Evolutionary conservation across 31 red algal genomes (phyloP).

Genomic region (Asparagopsis taxiformis): DNA sequence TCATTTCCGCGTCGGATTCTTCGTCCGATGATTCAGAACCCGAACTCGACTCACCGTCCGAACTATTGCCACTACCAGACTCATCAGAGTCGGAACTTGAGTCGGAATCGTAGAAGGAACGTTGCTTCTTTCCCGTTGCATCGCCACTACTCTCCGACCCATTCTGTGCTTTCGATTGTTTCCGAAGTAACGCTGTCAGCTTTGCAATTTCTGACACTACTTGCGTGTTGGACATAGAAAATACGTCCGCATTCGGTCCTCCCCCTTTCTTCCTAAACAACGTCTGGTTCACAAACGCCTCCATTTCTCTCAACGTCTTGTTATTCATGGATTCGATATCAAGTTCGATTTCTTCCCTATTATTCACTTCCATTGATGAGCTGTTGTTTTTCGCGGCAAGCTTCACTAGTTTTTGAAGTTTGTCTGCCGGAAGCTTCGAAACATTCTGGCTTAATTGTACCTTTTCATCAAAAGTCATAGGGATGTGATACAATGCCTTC

Average conservation of each 20-base stretch:
- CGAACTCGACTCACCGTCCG: slow-evolving; percentile 23
- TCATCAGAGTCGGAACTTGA: slow-evolving; percentile 63
- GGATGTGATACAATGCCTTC: slow-evolving; percentile 58
- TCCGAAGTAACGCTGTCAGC: slow-evolving; percentile 14
- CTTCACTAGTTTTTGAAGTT: slow-evolving; percentile 74
- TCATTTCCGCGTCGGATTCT: slow-evolving; percentile 39
- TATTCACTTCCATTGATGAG: slow-evolving; percentile 67
- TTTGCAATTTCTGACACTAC: slow-evolving; percentile 50
- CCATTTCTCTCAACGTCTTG: slow-evolving; percentile 81
- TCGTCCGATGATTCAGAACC: slow-evolving; percentile 40
- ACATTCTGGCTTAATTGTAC: slow-evolving; percentile 63
- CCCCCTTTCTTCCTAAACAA: slow-evolving; percentile 43
- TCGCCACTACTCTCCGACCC: slow-evolving; percentile 2
- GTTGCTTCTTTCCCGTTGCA: slow-evolving; percentile 15
- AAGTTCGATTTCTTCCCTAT: slow-evolving; percentile 85
- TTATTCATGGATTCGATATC: slow-evolving; percentile 83
- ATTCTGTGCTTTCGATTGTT: slow-evolving; percentile 15
- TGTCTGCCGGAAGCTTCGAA: slow-evolving; percentile 62
- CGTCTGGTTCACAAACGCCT: slow-evolving; percentile 69
- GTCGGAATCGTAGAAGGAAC: slow-evolving; percentile 60
- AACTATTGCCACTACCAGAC: slow-evolving; percentile 51
- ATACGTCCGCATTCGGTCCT: slow-evolving; percentile 38
- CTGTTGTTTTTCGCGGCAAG: slow-evolving; percentile 50
- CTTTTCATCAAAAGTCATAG: slow-evolving; percentile 84
- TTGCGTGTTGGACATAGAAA: slow-evolving; percentile 30